These are phyloP conservation scores for Diaporthe sp. DNA, from an alignment of 2,329 filamentous ascomycete genomes.

Conservation along the genomic window DNA sequence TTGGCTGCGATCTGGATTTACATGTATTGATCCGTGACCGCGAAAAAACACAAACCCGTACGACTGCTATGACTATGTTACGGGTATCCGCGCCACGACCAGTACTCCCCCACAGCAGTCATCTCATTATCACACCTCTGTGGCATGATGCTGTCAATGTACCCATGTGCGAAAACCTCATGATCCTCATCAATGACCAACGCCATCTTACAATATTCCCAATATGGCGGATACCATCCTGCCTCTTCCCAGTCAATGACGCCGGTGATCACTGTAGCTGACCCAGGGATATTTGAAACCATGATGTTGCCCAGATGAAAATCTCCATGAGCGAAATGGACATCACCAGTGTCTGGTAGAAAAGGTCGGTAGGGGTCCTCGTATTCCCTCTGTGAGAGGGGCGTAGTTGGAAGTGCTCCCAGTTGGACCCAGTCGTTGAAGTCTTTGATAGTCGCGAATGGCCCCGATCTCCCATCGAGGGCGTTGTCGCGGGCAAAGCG, in stretches of 20 bases:
- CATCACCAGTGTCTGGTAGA: background rate
- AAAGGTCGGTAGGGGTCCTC: background rate
- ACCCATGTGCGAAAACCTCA: too few relatives aligned
- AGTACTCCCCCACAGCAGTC: too few relatives aligned
- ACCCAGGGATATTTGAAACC: background rate
- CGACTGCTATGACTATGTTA: background rate
- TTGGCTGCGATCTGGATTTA: background rate
- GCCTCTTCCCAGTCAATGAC: background rate
- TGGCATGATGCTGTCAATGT: too few relatives aligned
- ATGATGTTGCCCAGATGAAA: slow-evolving; percentile 6
- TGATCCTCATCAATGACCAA: too few relatives aligned
- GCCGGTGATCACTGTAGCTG: background rate
- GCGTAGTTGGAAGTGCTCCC: background rate
- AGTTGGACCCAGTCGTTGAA: slow-evolving; percentile 19
- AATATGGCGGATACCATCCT: too few relatives aligned
- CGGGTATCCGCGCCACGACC: too few relatives aligned
- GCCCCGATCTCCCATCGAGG: background rate
- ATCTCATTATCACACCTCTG: too few relatives aligned
- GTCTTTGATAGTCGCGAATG: background rate
- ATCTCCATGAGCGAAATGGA: background rate
- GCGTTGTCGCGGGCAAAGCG: background rate
- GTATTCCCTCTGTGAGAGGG: background rate
- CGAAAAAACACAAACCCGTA: background rate
- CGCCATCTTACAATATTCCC: too few relatives aligned
- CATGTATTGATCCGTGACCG: background rate